phyloP scores from a whole-genome alignment of 2,329 filamentous ascomycete genomes.

The Drechslerella dactyloides region DNA sequence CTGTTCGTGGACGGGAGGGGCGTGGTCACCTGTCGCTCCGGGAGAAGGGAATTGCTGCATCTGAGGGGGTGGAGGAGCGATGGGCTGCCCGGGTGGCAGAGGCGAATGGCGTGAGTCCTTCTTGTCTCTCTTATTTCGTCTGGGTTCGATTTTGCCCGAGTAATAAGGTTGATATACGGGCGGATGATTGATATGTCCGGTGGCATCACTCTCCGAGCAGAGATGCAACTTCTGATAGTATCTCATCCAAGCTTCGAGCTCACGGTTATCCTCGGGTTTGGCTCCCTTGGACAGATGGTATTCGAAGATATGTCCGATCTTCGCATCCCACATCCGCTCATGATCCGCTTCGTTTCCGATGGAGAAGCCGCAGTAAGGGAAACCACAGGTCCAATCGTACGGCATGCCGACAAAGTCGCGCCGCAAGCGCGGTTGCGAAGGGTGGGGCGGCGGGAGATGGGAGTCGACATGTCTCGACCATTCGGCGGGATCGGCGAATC shows the following conservation, averaged over 20 bases:
- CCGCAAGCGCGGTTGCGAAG: neutral
- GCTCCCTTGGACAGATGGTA: conserved; percentile 6
- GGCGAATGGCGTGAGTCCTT: neutral
- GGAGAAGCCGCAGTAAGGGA: conserved; percentile 6
- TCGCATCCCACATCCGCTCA: conserved; percentile 23
- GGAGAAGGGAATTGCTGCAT: neutral
- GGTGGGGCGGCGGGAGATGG: conserved; percentile 9
- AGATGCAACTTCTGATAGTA: conserved; percentile 19
- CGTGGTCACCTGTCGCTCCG: neutral
- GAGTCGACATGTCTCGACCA: conserved; percentile 26
- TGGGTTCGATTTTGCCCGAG: neutral
- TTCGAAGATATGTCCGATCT: conserved; percentile 28
- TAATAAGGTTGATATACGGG: neutral
- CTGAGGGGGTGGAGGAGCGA: neutral
- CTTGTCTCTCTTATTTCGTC: neutral
- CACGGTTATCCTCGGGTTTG: conserved; percentile 18
- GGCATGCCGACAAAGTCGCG: conserved; percentile 22
- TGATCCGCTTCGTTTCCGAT: conserved; percentile 13
- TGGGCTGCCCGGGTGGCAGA: neutral
- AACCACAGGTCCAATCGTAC: conserved; percentile 33
- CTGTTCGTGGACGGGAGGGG: too few species aligned
- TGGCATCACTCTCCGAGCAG: conserved; percentile 1
- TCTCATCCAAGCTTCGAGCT: conserved; percentile 27
- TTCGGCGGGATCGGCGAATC: neutral
- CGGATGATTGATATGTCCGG: neutral